Base-by-base conservation (phyloP, 345 rosid genomes). In the Murraya koenigii region DNA sequence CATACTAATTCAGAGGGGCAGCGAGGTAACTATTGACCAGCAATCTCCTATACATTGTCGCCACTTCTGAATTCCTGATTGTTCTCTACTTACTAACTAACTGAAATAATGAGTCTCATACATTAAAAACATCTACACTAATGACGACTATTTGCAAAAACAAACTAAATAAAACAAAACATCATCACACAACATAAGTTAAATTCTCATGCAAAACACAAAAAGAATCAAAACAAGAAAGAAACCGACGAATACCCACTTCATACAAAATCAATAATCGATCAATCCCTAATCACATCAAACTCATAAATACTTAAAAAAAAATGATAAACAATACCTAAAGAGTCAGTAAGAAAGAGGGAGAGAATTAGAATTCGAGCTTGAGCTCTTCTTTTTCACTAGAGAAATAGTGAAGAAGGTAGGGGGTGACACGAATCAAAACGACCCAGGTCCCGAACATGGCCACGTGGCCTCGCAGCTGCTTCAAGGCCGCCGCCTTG, bases 401-500 rank as follows among this genome's bases (percentile, higher is more conserved):
- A 44, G 85, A 88, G 84, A 95, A 87, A 79, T 80, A 91, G 55
- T 89, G 89, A 77, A 93, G 97, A 73, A 90, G 36, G 86, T 84
- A 95, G 25, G 97, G 98, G 69, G 90, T 80, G 75, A 84, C 84
- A 0, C 97, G 97, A 69, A 91, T 39, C 58, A 79, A 88, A 7
- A 85, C 90, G 67, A 83, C 90, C 94, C 92, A 93, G 41, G 74
- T 81, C 17, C 89, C 88, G 82, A 95, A 95, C 82, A 92, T 76
- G 26, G 87, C 86, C 8, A 56, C 90, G 49, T 95, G 95, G 1
- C 77, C 17, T 79, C 80, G 84, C 8, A 93, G 84, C 92, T 94
- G 88, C 89, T 89, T 94, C 89, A 93, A 83, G 66, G 97, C 98
- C 81, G 62, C 92, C 52, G 84, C 91, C 87, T 93, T 93, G 86